Evolutionary conservation across 805 yeast species (phyloP), one percentile per base, ranked within the genome.

Genomic region (Gaillardinia entomophila): DNA sequence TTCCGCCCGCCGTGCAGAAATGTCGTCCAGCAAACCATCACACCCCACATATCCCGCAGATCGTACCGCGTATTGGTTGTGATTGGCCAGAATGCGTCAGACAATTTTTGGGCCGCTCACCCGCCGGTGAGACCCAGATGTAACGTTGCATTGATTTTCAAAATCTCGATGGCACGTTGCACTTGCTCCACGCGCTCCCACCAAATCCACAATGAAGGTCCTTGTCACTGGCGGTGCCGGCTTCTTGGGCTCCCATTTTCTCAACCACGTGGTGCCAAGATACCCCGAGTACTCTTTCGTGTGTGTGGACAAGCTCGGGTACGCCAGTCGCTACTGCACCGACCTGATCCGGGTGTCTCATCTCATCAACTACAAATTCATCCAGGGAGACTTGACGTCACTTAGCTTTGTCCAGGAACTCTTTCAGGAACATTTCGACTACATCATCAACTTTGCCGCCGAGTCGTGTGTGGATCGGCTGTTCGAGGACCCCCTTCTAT

Each of bases 191-290:
- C 20, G 26, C 12, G 15, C 16, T 26, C 36, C 22, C 31, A 43
- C 40, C 4, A 38, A 39, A 30, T 28, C 34, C 28, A n/a, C n/a
- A n/a, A 19, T 19, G 22, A 10, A 6, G 22, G 43, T 71, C 8
- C 50, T 74, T 19, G 67, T 75, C 4, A 68, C 79, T 6, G 80
- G 80, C 5, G 79, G 78, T 2, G 74, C 75, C 4, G 81, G 81
- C 2, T 75, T 75, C 38, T 66, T 75, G 37, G 80, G 78, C 3
- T 68, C 75, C 1, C 65, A 73, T 56, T 55, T 68, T 29, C 55
- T 68, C 11, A 53, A 62, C 8, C 49, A 53, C 33, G 46, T 68
- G 32, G 62, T 63, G 1, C 17, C 30, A 3, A 36, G 40, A 16
- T 48, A 56, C 33, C 62, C 64, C 1, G 23, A 42, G 5, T 52